These are phyloP conservation scores for Alternaria conjuncta DNA, from an alignment of 2,329 filamentous ascomycete genomes.

Conservation along the genomic window DNA sequence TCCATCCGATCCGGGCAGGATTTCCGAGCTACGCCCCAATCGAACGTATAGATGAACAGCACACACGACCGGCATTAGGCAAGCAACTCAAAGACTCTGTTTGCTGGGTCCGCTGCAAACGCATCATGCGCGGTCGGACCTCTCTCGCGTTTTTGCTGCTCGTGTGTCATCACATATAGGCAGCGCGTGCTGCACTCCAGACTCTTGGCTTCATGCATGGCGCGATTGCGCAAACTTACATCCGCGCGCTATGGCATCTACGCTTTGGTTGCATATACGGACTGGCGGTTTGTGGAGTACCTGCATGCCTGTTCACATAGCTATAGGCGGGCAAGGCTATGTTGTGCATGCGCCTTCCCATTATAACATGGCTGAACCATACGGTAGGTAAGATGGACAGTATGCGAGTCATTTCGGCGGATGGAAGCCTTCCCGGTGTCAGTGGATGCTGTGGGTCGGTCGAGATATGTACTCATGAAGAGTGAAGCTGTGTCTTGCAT, in stretches of 20 bases:
- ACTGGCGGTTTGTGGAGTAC: background rate
- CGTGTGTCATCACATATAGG: background rate
- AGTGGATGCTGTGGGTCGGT: background rate
- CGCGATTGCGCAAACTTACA: slow-evolving; percentile 3
- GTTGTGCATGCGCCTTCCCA: background rate
- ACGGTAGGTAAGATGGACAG: background rate
- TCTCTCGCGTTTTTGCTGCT: background rate
- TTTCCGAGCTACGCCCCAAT: slow-evolving; percentile 10
- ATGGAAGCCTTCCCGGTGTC: background rate
- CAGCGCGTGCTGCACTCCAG: background rate
- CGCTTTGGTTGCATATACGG: background rate
- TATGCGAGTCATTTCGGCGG: background rate
- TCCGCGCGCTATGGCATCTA: background rate
- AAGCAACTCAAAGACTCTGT: background rate
- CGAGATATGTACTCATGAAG: background rate
- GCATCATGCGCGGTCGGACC: slow-evolving; percentile 4
- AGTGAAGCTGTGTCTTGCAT: background rate
- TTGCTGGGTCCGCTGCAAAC: background rate
- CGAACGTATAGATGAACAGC: background rate
- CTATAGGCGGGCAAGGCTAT: background rate
- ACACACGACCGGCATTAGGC: background rate
- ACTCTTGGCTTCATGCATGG: background rate
- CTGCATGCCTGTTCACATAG: background rate
- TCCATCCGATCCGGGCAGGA: slow-evolving; percentile 11
- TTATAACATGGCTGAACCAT: background rate